These are phyloP conservation scores for Penicillium desertorum DNA, from an alignment of 495 filamentous ascomycete genomes.

Conservation along the genomic window DNA sequence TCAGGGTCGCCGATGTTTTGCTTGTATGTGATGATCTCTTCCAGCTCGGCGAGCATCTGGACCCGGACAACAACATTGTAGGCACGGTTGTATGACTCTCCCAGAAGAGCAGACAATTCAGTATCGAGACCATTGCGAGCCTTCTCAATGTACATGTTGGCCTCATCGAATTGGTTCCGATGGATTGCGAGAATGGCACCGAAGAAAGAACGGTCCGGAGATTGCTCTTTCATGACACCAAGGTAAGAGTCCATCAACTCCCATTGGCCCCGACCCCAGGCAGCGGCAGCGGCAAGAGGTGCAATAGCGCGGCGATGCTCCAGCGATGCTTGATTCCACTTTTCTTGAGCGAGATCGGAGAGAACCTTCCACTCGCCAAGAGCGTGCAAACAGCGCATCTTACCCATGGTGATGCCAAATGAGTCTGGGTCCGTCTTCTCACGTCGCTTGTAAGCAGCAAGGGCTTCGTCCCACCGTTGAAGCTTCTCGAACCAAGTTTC, in stretches of 20 bases:
- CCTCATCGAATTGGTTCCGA: conserved; percentile 90
- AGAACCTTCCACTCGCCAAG: conserved; percentile 96
- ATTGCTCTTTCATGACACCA: conserved; percentile 86
- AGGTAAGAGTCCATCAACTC: conserved; percentile 97
- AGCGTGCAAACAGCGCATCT: conserved; percentile 98
- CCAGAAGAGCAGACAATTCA: conserved; percentile 88
- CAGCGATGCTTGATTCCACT: conserved; percentile 80
- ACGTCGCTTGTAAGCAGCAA: conserved; percentile 82
- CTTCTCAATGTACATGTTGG: conserved; percentile 79
- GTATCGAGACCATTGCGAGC: conserved; percentile 92
- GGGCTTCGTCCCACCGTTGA: conserved; percentile 97
- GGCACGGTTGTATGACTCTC: conserved; percentile 93
- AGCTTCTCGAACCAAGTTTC: conserved; percentile 99
- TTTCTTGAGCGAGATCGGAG: conserved; percentile 82
- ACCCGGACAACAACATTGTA: conserved; percentile 95
- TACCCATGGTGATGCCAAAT: conserved; percentile 95
- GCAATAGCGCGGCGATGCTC: conserved; percentile 88
- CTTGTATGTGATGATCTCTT: conserved; percentile 98
- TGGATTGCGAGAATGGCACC: conserved; percentile 92
- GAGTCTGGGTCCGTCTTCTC: conserved; percentile 69
- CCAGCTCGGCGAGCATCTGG: conserved; percentile 97
- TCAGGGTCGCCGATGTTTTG: conserved; percentile 73
- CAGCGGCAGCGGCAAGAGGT: conserved; percentile 88
- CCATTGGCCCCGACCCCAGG: conserved; percentile 97
- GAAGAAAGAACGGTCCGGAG: conserved; percentile 95